These are phyloP conservation scores for Penicillium janthinellum DNA, from an alignment of 2,329 filamentous ascomycete species.

Conservation along the genomic window DNA sequence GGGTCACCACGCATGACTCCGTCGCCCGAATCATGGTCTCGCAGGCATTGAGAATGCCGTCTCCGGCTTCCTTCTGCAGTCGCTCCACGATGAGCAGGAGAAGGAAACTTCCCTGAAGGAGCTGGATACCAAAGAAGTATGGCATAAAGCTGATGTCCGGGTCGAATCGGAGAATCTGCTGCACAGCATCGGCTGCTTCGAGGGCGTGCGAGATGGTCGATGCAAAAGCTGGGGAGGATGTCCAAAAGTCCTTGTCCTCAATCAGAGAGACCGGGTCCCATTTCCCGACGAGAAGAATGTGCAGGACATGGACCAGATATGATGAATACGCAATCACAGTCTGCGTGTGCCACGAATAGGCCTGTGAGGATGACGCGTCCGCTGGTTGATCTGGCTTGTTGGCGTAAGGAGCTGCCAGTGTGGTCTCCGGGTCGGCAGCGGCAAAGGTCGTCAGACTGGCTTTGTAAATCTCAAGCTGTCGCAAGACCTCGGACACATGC, in stretches of 20 bases:
- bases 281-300: conserved; percentile 88
- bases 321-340: conserved; percentile 88
- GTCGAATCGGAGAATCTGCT: conserved; percentile 84
- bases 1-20: conserved; percentile 87
- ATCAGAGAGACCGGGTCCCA: conserved; percentile 95
- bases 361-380: conserved; percentile 34
- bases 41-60: conserved; percentile 82
- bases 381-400: conserved; percentile 58
- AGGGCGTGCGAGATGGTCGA: conserved; percentile 86
- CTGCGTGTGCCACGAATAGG: conserved; percentile 64
- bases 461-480: conserved; percentile 79
- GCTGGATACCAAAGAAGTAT: conserved; percentile 93
- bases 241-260: conserved; percentile 92
- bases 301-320: conserved; percentile 89
- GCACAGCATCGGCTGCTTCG: conserved; percentile 82
- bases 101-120: conserved; percentile 86
- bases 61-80: conserved; percentile 79
- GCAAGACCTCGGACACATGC: conserved; percentile 74
- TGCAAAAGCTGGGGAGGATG: conserved; percentile 84
- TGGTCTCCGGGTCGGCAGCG: conserved; percentile 28
- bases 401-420: conserved; percentile 55
- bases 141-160: conserved; percentile 94
- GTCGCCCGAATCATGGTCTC: conserved; percentile 91
- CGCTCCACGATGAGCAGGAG: conserved; percentile 87
- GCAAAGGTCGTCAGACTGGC: conserved; percentile 63